These are phyloP conservation scores for Brassica cretica DNA, from an alignment of 345 rosid genomes.

Conservation along the genomic window DNA sequence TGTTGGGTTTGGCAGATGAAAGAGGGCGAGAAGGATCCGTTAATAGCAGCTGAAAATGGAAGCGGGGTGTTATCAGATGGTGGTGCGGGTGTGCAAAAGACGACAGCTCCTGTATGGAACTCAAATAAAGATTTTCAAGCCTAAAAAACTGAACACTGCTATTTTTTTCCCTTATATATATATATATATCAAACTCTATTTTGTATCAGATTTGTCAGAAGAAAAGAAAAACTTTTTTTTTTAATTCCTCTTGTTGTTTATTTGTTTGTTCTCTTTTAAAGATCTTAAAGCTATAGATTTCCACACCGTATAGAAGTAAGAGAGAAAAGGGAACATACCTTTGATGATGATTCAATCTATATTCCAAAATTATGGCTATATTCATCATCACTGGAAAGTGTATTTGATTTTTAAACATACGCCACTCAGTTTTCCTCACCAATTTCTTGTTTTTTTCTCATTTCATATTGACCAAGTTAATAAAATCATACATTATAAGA, in stretches of 20 bases:
- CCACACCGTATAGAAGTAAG: not conserved
- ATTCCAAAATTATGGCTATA: not conserved
- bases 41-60: conserved; percentile 72
- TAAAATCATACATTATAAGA: too few relatives aligned
- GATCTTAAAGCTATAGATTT: conserved; percentile 27
- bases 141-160: conserved; percentile 36
- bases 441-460: not conserved
- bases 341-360: conserved; percentile 20
- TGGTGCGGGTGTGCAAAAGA: conserved; percentile 25
- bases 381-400: conserved; percentile 13
- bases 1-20: conserved; percentile 49
- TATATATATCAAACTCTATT: conserved; percentile 13
- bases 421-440: not conserved
- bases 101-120: conserved; percentile 71
- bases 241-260: conserved; percentile 1
- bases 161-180: not conserved
- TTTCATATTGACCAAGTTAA: not conserved
- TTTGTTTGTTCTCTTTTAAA: conserved; percentile 11
- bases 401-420: conserved; percentile 12
- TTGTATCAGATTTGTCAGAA: conserved; percentile 37
- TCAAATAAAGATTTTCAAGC: conserved; percentile 94
- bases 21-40: conserved; percentile 84
- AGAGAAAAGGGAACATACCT: conserved; percentile 3
- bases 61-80: conserved; percentile 61
- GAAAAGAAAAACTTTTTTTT: conserved; percentile 10